Base-by-base conservation (phyloP, 345 rosid species). In the Pugionium dolabratum region DNA sequence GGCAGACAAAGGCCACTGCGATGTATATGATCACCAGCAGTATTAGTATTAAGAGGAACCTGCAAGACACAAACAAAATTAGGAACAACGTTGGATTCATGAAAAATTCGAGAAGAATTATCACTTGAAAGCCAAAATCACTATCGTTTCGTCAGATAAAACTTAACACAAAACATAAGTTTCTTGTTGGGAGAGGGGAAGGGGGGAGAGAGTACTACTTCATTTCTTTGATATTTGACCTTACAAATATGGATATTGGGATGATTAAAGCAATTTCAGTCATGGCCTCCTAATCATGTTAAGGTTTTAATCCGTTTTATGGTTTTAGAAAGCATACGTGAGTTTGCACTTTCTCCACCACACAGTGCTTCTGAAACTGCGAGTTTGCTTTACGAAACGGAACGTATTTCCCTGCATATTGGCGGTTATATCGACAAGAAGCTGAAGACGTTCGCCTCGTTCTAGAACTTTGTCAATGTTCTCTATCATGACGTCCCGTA, bases 321-420 rank as follows among this genome's bases (percentile, higher is more conserved):
- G 61, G 61, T 66, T 26, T 49, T 0, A 49, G 54, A 25, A 66
- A 59, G 25, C 67, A 37, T 80, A 91, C 97, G 88, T 81, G 50
- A 94, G 89, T 74, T 91, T 94, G 62, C 87, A 93, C 64, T 90
- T 94, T 81, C 90, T 87, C 97, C 86, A 90, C 97, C 97, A 91
- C 18, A 90, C 87, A 26, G 84, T 93, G 70, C 80, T 83, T 35
- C 78, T 84, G 37, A 90, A 95, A 71, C 87, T 87, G 68, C 86
- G 92, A 52, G 99, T 86, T 78, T 90, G 99, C 77, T 90, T 94
- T 82, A 70, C 85, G 80, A 94, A 94, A 72, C 93, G 97, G 77
- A 91, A 87, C 43, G 96, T 84, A 37, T 91, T 83, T 25, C 87
- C 97, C 78, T 94, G 97, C 90, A 94, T 91, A 43, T 87, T 89